Evolutionary conservation across 2,329 filamentous ascomycete species (phyloP), one percentile per base, ranked within the genome.

Genomic region (Didymella glomerata): DNA sequence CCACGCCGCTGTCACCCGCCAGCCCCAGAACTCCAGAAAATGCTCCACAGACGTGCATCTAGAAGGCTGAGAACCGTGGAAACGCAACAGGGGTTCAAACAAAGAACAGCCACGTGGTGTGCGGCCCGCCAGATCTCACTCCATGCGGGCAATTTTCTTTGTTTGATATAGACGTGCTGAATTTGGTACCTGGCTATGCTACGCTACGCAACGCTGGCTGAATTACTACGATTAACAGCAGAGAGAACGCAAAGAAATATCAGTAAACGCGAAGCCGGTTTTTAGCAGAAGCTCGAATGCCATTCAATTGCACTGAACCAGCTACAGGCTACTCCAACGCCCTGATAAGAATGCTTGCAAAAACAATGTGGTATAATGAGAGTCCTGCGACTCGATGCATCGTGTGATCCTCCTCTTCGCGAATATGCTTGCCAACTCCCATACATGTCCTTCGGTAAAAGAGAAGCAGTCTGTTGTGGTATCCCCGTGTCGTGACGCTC

Each of bases 401-500:
- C 49, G 36, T 54, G 60, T 58, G 25, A 57, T 58, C 41, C 52
- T 63, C 62, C 52, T 59, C 59, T 62, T 60, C 63, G 57, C 61
- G 58, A 49, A 58, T 57, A 60, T 60, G 53, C 52, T 54, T 52
- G 61, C 34, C 62, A 66, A 68, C 66, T 69, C 68, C 66, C 62
- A 36, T 68, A 69, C 62, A 71, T 69, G 67, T 70, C 63, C 63
- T 60, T 62, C 45, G 16, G 44, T 46, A 54, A 60, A 53, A 67
- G 65, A 71, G 66, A 72, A 72, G 66, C 71, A 71, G 63, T 76
- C 73, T 75, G 73, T 64, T 64, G 67, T 75, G 72, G 72, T 75
- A 76, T 75, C 73, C 67, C 59, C 61, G 66, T 67, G 68, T 77
- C 75, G 73, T 76, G 68, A 71, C 71, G 71, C 71, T 76, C 74